Evolutionary conservation across 352 stramenopile genomes (phyloP), one percentile per base, ranked within the genome.

Genomic region (Lagenidium sp.): DNA sequence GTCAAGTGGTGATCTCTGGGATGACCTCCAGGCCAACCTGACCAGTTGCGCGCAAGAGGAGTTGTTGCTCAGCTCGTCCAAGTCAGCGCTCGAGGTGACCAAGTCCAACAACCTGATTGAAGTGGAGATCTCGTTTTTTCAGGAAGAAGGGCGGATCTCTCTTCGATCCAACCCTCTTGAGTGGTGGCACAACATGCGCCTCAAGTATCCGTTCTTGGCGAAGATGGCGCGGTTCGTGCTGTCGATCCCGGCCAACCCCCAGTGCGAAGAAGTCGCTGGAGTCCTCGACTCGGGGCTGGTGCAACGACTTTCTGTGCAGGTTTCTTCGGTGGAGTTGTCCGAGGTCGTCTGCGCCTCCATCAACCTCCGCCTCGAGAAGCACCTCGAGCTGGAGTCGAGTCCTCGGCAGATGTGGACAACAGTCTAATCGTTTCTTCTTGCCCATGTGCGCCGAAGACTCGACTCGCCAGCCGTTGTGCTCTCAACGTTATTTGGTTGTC

Each of bases 131-230:
- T 85, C 73, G 8, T 86, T 85, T 36, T 82, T 86, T 31, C 73
- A 85, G 26, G 76, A 85, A 52, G 76, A 85, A 55, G 53, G 55
- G 0, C 58, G 60, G 11, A 83, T 88, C 25, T 59, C 53, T 24
- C 46, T 88, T 31, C 60, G 63, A 20, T 65, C 62, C 5, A 88
- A 83, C 25, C 73, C 76, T 7, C 64, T 86, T 10, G 73, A 85
- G 45, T 86, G 73, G 76, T 89, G 76, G 76, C 70, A 83, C 39
- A 72, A 44, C 34, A 69, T 83, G 68, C 69, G 70, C 6, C 63
- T 85, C 52, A 86, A 89, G 65, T 89, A 86, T 51, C 76, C 76
- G n/a, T 85, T 81, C 43, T 52, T 85, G 19, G 68, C 76, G 10
- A 59, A 65, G 0, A 50, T 89, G 7, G 73, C 76, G 24, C 70